These are phyloP conservation scores for Coix lacrymajobi DNA, from an alignment of 176 grass and related monocot species.

Conservation along the genomic window DNA sequence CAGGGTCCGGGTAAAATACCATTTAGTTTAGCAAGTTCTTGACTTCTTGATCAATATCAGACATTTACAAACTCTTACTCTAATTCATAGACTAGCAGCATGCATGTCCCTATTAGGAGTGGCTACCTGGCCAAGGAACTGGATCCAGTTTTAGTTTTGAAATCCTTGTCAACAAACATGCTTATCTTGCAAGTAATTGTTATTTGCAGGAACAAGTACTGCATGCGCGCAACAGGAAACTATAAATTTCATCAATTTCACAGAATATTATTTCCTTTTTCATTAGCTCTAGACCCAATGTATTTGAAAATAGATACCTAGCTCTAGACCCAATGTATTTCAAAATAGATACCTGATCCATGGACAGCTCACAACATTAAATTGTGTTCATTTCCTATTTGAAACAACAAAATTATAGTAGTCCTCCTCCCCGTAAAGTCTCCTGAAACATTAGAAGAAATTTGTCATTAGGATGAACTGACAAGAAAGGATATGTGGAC, in stretches of 20 bases:
- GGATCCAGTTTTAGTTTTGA: background rate
- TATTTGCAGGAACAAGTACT: background rate
- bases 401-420: slow-evolving; percentile 66
- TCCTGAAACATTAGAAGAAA: slow-evolving; percentile 57
- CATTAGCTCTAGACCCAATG: background rate
- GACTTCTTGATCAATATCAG: background rate
- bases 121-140: background rate
- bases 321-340: background rate
- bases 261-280: background rate
- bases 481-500: background rate
- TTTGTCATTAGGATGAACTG: background rate
- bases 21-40: background rate
- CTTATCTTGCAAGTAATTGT: background rate
- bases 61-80: background rate
- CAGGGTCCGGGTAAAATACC: background rate
- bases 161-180: background rate
- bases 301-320: slow-evolving; percentile 26
- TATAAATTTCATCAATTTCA: background rate
- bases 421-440: slow-evolving; percentile 62
- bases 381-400: slow-evolving; percentile 40
- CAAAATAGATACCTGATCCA: slow-evolving; percentile 36
- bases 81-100: background rate
- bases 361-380: slow-evolving; percentile 1
- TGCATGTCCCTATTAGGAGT: background rate
- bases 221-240: background rate